These are phyloP conservation scores for Elaeis guineensis DNA, from an alignment of 176 grass and related monocot genomes.

Conservation along the genomic window DNA sequence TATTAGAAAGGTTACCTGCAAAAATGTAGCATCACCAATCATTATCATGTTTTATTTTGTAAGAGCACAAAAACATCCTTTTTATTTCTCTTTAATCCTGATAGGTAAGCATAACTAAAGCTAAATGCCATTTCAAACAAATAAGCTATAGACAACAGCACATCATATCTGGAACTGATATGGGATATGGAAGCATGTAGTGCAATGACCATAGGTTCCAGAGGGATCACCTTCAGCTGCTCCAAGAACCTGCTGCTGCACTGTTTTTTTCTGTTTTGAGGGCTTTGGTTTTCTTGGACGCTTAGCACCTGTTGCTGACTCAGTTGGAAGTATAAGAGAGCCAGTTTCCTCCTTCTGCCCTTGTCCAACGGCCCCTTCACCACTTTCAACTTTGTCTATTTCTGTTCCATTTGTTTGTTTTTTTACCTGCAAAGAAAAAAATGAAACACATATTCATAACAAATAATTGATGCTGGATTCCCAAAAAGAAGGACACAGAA, in stretches of 20 bases:
- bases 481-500: too few relatives aligned
- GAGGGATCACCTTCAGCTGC: conserved; percentile 34
- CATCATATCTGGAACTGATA: too few relatives aligned
- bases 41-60: conserved; percentile 16
- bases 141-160: too few relatives aligned
- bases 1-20: conserved; percentile 26
- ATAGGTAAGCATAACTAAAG: too few relatives aligned
- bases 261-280: conserved; percentile 22
- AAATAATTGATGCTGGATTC: too few relatives aligned
- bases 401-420: conserved; percentile 31
- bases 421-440: conserved; percentile 31
- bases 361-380: conserved; percentile 22
- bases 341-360: conserved; percentile 31
- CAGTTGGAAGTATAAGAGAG: conserved; percentile 6
- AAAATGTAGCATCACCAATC: conserved; percentile 10
- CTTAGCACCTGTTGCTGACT: conserved; percentile 31
- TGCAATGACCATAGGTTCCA: not conserved
- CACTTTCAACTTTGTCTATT: conserved; percentile 30
- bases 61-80: too few relatives aligned
- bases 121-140: too few relatives aligned
- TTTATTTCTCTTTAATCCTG: too few relatives aligned
- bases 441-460: too few relatives aligned
- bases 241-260: conserved; percentile 19
- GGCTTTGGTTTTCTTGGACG: conserved; percentile 36
- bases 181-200: too few relatives aligned